Evolutionary conservation across 371 early-diverging fungal species (phyloP).

Genomic region (Vairimorpha necatrix): DNA sequence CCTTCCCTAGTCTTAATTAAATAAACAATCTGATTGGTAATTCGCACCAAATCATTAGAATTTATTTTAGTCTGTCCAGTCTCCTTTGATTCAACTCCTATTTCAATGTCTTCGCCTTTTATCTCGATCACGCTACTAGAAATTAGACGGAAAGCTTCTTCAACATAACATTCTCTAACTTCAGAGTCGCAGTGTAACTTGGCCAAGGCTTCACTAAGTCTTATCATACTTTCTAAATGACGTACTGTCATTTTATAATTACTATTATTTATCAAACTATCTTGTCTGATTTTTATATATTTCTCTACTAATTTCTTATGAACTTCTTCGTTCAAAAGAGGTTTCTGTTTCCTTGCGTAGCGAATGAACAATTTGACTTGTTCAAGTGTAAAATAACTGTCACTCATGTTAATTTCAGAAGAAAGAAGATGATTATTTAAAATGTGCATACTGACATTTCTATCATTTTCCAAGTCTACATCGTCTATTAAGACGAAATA

Average conservation of each 20-base stretch:
- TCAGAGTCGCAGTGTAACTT: conserved; percentile 62
- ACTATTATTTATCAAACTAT: conserved; percentile 68
- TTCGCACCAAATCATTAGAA: conserved; percentile 54
- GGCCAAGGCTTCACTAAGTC: conserved; percentile 66
- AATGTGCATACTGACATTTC: conserved; percentile 82
- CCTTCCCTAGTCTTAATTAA: conserved; percentile 44
- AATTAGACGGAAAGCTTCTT: conserved; percentile 81
- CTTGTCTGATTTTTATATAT: conserved; percentile 82
- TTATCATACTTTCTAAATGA: conserved; percentile 64
- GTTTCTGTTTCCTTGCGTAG: conserved; percentile 49
- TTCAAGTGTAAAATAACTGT: conserved; percentile 45
- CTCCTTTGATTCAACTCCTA: conserved; percentile 56
- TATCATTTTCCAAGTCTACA: conserved; percentile 80
- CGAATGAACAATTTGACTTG: conserved; percentile 60
- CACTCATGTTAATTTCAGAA: conserved; percentile 61
- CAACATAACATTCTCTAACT: conserved; percentile 69
- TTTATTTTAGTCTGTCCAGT: conserved; percentile 58
- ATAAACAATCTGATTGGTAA: conserved; percentile 57
- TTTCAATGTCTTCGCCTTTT: conserved; percentile 74
- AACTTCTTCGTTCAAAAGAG: conserved; percentile 72
- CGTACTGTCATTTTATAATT: conserved; percentile 64
- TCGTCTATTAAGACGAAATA: conserved; percentile 96
- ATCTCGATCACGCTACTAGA: conserved; percentile 83
- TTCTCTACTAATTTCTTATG: conserved; percentile 72
- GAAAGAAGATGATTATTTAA: conserved; percentile 76